A percentile compares a stretch with the other conserved stretches of the same genome.
These are phyloP conservation scores for Gossypium mustelinum DNA, from an alignment of 345 rosid species.

Conservation along the genomic window DNA sequence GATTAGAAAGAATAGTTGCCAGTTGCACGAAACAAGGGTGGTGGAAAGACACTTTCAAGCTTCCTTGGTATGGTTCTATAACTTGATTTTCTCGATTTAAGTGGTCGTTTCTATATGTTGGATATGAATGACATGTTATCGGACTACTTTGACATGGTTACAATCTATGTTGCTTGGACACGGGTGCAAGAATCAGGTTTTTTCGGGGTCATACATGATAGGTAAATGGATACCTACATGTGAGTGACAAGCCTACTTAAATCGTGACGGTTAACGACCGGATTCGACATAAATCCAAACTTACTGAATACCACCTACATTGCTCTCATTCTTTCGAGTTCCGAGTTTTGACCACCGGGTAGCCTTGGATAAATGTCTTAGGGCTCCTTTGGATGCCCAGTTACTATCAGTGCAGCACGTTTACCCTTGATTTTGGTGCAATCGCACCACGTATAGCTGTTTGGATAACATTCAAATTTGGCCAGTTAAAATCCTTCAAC, in stretches of 20 bases:
- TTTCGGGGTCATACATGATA: background rate
- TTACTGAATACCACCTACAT: background rate
- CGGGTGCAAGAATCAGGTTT: background rate
- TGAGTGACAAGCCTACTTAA: background rate
- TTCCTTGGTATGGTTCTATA: constrained; percentile 71
- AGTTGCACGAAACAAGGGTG: constrained; percentile 78
- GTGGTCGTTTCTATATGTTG: background rate
- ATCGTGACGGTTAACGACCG: background rate
- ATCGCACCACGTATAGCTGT: too few species aligned
- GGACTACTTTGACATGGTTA: background rate
- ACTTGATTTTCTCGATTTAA: background rate
- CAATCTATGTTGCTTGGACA: background rate
- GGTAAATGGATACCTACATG: background rate
- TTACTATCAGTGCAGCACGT: too few species aligned
- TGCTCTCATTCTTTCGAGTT: background rate
- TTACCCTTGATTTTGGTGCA: too few species aligned
- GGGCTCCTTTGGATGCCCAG: too few species aligned
- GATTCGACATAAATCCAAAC: background rate
- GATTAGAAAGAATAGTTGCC: constrained; percentile 62
- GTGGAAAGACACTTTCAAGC: constrained; percentile 97
- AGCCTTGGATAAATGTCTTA: too few species aligned
- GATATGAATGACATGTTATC: background rate
- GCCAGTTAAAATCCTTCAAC: too few species aligned
- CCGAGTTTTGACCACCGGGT: background rate
- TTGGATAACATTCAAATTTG: too few species aligned